A percentile compares a stretch with the other conserved stretches of the same genome.
These are phyloP conservation scores for Penicillium sp. DNA, from an alignment of 2,329 filamentous ascomycete genomes.

Conservation along the genomic window DNA sequence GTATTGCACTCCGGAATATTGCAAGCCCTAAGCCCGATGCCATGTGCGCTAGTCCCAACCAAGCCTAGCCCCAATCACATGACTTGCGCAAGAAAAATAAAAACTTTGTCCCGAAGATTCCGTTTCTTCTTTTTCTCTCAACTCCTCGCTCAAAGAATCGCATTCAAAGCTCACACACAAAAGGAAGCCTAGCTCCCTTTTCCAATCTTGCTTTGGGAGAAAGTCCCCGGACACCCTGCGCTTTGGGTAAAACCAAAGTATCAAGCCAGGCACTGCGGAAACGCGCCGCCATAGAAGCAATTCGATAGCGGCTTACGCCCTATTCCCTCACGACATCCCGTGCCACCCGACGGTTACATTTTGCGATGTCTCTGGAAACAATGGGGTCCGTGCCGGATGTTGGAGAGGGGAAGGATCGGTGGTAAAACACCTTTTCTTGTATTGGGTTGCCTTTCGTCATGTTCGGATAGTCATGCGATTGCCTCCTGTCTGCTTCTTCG, in stretches of 20 bases:
- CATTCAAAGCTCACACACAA: slow-evolving; percentile 98
- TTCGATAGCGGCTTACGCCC: slow-evolving; percentile 74
- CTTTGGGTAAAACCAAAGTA: slow-evolving; percentile 27
- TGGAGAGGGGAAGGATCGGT: slow-evolving; percentile 34
- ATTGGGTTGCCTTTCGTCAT: slow-evolving; percentile 76
- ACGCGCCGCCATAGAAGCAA: slow-evolving; percentile 99
- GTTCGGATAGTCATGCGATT: slow-evolving; percentile 99
- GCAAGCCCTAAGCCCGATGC: not conserved
- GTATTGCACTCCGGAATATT: not conserved
- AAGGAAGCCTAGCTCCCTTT: slow-evolving; percentile 44
- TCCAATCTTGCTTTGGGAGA: slow-evolving; percentile 85
- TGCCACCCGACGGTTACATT: slow-evolving; percentile 51
- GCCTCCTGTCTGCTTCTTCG: slow-evolving; percentile 47
- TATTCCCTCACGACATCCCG: slow-evolving; percentile 43
- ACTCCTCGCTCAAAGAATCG: slow-evolving; percentile 99
- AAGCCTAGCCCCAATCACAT: slow-evolving; percentile 23
- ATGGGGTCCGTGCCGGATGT: slow-evolving; percentile 34
- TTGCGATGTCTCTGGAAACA: slow-evolving; percentile 32
- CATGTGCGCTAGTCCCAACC: slow-evolving; percentile 7
- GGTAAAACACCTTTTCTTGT: slow-evolving; percentile 25
- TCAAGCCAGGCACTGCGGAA: slow-evolving; percentile 69
- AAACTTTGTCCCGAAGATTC: slow-evolving; percentile 17
- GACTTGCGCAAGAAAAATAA: slow-evolving; percentile 22
- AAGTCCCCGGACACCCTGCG: slow-evolving; percentile 96
- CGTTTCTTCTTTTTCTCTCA: slow-evolving; percentile 45